phyloP scores from a whole-genome alignment of 768 basidiomycete species.

The Pisolithus tinctorius region DNA sequence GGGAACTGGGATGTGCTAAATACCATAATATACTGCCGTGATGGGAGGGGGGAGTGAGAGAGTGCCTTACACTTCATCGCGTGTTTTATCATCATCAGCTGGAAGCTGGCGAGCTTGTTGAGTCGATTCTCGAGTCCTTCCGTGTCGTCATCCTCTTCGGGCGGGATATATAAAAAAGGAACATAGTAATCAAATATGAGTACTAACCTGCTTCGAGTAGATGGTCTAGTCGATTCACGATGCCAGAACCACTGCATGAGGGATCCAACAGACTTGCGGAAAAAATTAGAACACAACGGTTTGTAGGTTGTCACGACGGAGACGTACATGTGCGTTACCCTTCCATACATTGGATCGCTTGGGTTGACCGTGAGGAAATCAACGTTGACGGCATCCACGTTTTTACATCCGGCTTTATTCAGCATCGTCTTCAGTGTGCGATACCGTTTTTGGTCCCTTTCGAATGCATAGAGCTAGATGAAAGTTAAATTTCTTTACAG shows the following conservation, averaged over 20 bases:
- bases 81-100: constrained; percentile 85
- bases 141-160: constrained; percentile 50
- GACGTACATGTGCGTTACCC: constrained; percentile 82
- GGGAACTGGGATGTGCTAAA: constrained; percentile 47
- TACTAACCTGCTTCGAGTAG: constrained; percentile 64
- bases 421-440: constrained; percentile 83
- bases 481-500: neutral
- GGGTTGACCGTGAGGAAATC: constrained; percentile 87
- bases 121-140: constrained; percentile 62
- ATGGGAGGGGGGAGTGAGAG: neutral
- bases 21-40: neutral
- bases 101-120: constrained; percentile 80
- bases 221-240: constrained; percentile 84
- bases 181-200: constrained; percentile 1
- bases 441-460: constrained; percentile 78
- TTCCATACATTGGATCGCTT: constrained; percentile 47
- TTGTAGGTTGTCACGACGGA: neutral
- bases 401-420: constrained; percentile 72
- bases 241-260: constrained; percentile 93
- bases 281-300: neutral
- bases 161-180: neutral
- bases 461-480: constrained; percentile 78
- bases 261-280: constrained; percentile 77
- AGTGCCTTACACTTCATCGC: constrained; percentile 81
- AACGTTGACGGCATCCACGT: constrained; percentile 64